Conservation (phyloP, 1,284 basidiomycete genomes). For the Caloboletus inedulis region DNA sequence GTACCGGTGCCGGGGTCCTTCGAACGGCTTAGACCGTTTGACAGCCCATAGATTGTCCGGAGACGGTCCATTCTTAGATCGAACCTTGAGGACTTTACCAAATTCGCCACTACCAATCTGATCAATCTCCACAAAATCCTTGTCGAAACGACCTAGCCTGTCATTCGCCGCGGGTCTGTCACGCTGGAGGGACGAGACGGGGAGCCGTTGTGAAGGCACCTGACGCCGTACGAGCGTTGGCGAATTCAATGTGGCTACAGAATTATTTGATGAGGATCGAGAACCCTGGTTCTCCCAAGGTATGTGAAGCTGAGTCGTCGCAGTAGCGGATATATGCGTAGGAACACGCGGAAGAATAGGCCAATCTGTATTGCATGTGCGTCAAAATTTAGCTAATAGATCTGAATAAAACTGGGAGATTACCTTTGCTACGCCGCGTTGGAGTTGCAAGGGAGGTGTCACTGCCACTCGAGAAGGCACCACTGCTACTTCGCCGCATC, state of each 20-base stretch:
- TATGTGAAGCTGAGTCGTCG: slow-evolving; percentile 40
- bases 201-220: slow-evolving; percentile 16
- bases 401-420: slow-evolving; percentile 32
- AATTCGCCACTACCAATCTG: slow-evolving; percentile 93
- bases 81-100: slow-evolving; percentile 90
- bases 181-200: slow-evolving; percentile 16
- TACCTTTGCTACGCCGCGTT: slow-evolving; percentile 45
- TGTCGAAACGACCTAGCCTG: slow-evolving; percentile 63
- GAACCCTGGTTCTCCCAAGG: slow-evolving; percentile 50
- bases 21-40: slow-evolving; percentile 93
- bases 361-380: slow-evolving; percentile 43
- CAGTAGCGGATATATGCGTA: slow-evolving; percentile 25
- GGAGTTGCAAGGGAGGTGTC: slow-evolving; percentile 66
- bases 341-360: slow-evolving; percentile 45
- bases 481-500: slow-evolving; percentile 71
- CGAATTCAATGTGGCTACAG: slow-evolving; percentile 38
- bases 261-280: slow-evolving; percentile 53
- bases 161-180: slow-evolving; percentile 12
- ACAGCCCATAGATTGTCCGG: slow-evolving; percentile 74
- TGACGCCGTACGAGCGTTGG: slow-evolving; percentile 32
- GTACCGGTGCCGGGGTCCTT: slow-evolving; percentile 87
- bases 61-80: slow-evolving; percentile 52
- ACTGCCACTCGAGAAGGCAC: slow-evolving; percentile 70
- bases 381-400: slow-evolving; percentile 8
- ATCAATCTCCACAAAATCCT: slow-evolving; percentile 78